Evolutionary conservation across 1,284 basidiomycete genomes (phyloP).

Genomic region (Tremellales sp.): DNA sequence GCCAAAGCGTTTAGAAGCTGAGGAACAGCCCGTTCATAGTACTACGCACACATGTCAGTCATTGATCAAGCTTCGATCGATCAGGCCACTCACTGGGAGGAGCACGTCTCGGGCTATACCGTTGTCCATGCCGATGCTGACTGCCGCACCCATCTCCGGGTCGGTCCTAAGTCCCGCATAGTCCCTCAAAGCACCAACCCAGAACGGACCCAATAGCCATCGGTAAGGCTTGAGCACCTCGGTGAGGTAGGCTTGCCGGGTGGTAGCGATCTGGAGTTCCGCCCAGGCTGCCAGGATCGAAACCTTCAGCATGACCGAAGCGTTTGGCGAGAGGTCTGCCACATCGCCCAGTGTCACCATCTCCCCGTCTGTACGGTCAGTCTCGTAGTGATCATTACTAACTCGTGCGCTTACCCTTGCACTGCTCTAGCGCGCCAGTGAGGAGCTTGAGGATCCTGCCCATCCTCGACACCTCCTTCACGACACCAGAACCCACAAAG

Average conservation of each 20-base stretch:
- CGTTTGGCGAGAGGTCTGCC: conserved; percentile 82
- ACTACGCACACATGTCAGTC: conserved; percentile 57
- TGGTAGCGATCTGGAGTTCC: conserved; percentile 76
- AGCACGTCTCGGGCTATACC: conserved; percentile 84
- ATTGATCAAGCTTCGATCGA: not conserved
- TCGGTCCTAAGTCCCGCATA: conserved; percentile 87
- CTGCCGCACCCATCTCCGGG: conserved; percentile 71
- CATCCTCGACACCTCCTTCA: conserved; percentile 85
- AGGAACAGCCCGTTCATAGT: conserved; percentile 79
- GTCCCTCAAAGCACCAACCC: conserved; percentile 84
- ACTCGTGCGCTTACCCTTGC: conserved; percentile 57
- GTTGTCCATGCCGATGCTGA: conserved; percentile 68
- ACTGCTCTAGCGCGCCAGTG: conserved; percentile 82
- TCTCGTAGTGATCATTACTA: conserved; percentile 4
- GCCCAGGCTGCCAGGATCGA: conserved; percentile 96
- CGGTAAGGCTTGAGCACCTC: conserved; percentile 81
- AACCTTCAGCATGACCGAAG: conserved; percentile 89
- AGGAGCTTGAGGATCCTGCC: conserved; percentile 89
- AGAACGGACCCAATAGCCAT: conserved; percentile 69
- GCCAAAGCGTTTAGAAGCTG: conserved; percentile 84
- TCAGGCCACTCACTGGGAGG: conserved; percentile 63
- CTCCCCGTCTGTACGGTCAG: conserved; percentile 59
- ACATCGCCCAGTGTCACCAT: conserved; percentile 84
- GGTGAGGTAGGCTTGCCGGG: conserved; percentile 69
- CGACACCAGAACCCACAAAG: conserved; percentile 93